Evolutionary conservation across 1,284 basidiomycete genomes (phyloP), one percentile per base, ranked within the genome.

Genomic region (Flammula alnicola): DNA sequence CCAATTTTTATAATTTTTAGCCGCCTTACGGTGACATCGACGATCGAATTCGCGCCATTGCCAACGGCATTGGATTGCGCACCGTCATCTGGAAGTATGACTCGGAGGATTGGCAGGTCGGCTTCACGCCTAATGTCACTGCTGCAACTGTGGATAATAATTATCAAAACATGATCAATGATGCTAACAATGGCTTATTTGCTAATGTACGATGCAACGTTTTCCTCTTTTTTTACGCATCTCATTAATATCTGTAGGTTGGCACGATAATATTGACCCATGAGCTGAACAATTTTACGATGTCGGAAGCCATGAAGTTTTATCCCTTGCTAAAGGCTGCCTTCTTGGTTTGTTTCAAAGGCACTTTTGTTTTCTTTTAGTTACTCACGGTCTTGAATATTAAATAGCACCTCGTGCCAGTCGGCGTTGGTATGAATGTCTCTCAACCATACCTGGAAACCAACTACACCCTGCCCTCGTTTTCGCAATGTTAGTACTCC

Each of bases 11-110:
- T 33, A 19, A 20, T 41, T 26, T 22, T 37, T 9, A 79, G 70
- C 86, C 87, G 30, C 85, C 86, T 9, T 87, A 71, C 54, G 81
- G 82, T 38, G 79, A 83, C 47, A 68, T 80, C 23, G 81, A 84
- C 44, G 86, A 91, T 65, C 86, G 89, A 39, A 81, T 91, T 37
- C 80, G 89, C 40, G 74, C 78, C 33, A 83, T 91, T 51, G 80
- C 84, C 5, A 60, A 76, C 29, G 77, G 71, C 1, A 76, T 89
- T 51, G 75, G 78, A 14, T 68, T 88, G 12, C 72, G 71, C 5
- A 83, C 83, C 1, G 73, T 88, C 58, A 66, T 87, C 30, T 87
- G 85, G 84, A 65, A 77, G 60, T 85, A 81, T 54, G 87, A 90
- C 62, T 86, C 86, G 30, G 73, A 78, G 29, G 83, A 91, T 69